Evolutionary conservation across 2,329 filamentous ascomycete species (phyloP).

Genomic region (Paraphaeosphaeria minitans): DNA sequence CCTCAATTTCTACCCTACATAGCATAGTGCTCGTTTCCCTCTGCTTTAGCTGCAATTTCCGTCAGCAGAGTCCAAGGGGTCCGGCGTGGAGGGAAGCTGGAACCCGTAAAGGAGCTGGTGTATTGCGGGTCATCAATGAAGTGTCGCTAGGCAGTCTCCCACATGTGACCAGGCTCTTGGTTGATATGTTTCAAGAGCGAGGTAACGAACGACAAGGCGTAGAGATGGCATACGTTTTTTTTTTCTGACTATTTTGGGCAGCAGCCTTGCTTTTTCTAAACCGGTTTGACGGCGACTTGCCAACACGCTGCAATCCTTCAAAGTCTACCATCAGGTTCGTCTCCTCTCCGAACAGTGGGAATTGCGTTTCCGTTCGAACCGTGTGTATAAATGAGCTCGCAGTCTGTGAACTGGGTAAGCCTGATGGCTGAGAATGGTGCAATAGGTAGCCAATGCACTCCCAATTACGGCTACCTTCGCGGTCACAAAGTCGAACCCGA

Average conservation of each 20-base stretch:
- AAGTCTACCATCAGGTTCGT: neutral
- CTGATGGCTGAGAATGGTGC: no score
- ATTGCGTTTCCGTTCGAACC: no score
- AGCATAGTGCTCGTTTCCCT: conserved; percentile 21
- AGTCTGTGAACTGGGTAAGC: no score
- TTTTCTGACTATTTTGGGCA: neutral
- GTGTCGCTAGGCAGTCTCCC: conserved; percentile 18
- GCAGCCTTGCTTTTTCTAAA: neutral
- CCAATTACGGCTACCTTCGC: no score
- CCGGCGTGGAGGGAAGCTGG: conserved; percentile 20
- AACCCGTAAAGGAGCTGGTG: conserved; percentile 23
- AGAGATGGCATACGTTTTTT: conserved; percentile 24
- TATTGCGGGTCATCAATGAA: conserved; percentile 24
- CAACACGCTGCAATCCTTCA: neutral
- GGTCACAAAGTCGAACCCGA: no score
- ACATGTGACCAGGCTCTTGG: conserved; percentile 8
- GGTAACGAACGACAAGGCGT: conserved; percentile 28
- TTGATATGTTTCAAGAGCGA: conserved; percentile 24
- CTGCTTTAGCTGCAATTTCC: conserved; percentile 24
- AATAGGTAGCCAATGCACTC: no score
- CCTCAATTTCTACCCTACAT: neutral
- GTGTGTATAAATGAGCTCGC: no score
- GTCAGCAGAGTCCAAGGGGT: conserved; percentile 10
- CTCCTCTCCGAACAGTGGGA: no score
- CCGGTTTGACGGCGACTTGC: neutral